Base-by-base conservation (phyloP, 257 asterid genomes). In the Cordia subcordata region DNA sequence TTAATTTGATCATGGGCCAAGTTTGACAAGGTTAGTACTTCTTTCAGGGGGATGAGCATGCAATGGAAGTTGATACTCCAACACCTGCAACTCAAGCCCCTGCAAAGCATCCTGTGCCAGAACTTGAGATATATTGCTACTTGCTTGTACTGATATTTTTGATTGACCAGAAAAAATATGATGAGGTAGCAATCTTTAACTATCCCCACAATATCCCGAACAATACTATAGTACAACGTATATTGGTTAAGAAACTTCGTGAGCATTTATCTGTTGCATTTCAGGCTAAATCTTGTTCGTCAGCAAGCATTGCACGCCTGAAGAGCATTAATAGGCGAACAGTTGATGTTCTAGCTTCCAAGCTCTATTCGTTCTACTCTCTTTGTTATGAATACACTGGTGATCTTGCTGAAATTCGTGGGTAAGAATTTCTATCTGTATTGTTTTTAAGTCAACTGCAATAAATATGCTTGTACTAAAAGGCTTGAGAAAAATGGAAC, bases 271-370 rank as follows among this genome's bases (percentile, higher is more conserved):
- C 38, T 53, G 49, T 40, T 50, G 53, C 49, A 17, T 52, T 55
- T 68, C 75, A 87, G 95, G 95, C 95, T 50, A 87, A 82, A 75
- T 77, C 84, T 63, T 84, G 94, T 80, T 87, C 95, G 47, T 74
- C 90, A 37, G 81, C 87, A 60, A 73, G 94, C 77, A 80, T 84
- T 73, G 79, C 81, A 65, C 86, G 83, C 59, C 70, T 84, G 40
- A 84, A 68, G 77, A 82, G 60, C 60, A 62, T 82, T 64, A 87
- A 82, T 56, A 76, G 77, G 69, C 73, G 82, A 77, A 84, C 94
- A 13, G 90, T 79, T 70, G 95, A 84, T 73, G 79, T 82, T 72
- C 81, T 87, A 53, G 86, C 95, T 56, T 78, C 90, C 68, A 85
- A 83, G 79, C 84, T 85, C 66, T 82, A 82, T 74, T 85, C 72